Conservation (phyloP, 1,284 basidiomycete species). For the Ustilago trichophora region DNA sequence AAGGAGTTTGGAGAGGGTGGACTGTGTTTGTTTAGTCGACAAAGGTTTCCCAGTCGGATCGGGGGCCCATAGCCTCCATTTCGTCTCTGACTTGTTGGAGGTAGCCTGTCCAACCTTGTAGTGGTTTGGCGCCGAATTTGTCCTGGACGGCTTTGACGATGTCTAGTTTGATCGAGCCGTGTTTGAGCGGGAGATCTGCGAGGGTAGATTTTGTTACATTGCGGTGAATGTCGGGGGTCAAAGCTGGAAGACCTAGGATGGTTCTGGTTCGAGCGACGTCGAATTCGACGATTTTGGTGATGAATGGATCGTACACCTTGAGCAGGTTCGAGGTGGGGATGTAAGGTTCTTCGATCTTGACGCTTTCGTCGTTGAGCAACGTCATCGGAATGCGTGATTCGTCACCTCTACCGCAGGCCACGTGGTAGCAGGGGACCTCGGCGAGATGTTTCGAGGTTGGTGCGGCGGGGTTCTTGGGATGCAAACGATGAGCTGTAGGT, state of each 20-base stretch:
- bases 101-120: slow-evolving; percentile 36
- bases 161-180: slow-evolving; percentile 20
- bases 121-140: slow-evolving; percentile 9
- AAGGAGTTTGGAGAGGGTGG: neutral
- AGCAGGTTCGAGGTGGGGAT: slow-evolving; percentile 39
- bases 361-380: slow-evolving; percentile 26
- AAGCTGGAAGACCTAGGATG: slow-evolving; percentile 25
- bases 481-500: slow-evolving; percentile 29
- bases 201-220: slow-evolving; percentile 6
- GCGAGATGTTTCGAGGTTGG: slow-evolving; percentile 33
- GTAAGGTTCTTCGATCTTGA: slow-evolving; percentile 40
- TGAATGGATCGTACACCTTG: slow-evolving; percentile 44
- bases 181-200: slow-evolving; percentile 29
- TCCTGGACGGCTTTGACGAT: slow-evolving; percentile 34
- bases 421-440: slow-evolving; percentile 46
- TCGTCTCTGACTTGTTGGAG: slow-evolving; percentile 30
- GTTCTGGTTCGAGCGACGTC: slow-evolving; percentile 30
- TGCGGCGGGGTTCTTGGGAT: slow-evolving; percentile 38
- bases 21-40: slow-evolving; percentile 15
- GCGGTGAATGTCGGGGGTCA: slow-evolving; percentile 13
- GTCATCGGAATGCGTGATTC: slow-evolving; percentile 34
- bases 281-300: slow-evolving; percentile 44
- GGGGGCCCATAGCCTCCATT: slow-evolving; percentile 40
- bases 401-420: slow-evolving; percentile 33
- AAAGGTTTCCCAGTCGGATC: slow-evolving; percentile 40